Base-by-base conservation (phyloP, 164 flowering plant species). In the Liriodendron chinense region DNA sequence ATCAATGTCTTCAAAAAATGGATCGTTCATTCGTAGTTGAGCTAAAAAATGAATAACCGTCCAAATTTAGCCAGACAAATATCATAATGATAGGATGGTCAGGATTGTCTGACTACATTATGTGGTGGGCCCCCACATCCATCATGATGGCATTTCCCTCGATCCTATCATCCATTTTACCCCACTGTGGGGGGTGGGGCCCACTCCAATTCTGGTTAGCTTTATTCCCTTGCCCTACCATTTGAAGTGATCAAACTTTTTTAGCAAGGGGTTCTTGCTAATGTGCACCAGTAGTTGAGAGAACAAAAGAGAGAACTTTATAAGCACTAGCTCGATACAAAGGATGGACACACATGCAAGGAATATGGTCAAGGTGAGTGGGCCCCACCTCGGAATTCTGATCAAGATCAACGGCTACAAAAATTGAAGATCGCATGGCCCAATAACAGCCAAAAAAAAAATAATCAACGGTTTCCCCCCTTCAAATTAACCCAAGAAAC, bases 401-500 rank as follows among this genome's bases (percentile, higher is more conserved):
- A 22, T 25, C 22, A 68, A 65, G 72, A 50, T 75, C 78, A 76
- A 43, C 67, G 67, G 75, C 75, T 76, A 48, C 66, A 20, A 47
- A 34, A 68, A 20, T 24, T 49, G 9, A 26, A 6, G 28, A 28
- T 47, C 28, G 5, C 56, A 20, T 68, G 72, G 75, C 78, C 82
- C 79, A 85, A 74, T 84, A 88, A 85, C 81, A 57, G 84, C 85
- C 80, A 78, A 77, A 69, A 68, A 25, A 49, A 80, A 77, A 81
- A 80, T 34, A 68, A 79, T 68, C 34, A 34, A 56, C 21, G 59
- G 49, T 65, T 1, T 9, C 47, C 66, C 24, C 66, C 66, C 24
- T 24, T 66, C 24, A 74, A 48, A 12, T 84, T 75, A 94, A 21
- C 97, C 98, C 70, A 89, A 83, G 83, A 93, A 92, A 69, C 98